phyloP scores from a whole-genome alignment of 805 yeast genomes.

The Pichia cephalocereana region DNA sequence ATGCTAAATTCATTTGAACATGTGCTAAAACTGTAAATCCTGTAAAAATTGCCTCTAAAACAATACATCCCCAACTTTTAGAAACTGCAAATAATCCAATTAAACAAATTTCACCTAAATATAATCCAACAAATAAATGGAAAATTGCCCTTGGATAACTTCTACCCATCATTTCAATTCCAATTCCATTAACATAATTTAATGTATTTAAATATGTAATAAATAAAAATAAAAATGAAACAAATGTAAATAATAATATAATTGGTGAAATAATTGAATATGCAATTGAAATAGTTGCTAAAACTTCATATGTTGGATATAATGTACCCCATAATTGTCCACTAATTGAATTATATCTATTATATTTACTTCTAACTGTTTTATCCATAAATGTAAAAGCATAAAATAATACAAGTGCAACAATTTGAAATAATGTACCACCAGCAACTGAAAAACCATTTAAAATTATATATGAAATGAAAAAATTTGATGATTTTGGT shows the following conservation, averaged over 20 bases:
- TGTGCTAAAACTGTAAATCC: conserved; percentile 64
- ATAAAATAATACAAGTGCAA: conserved; percentile 49
- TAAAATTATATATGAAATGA: conserved; percentile 54
- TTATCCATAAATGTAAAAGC: conserved; percentile 49
- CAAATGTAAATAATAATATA: conserved; percentile 63
- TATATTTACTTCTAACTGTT: conserved; percentile 61
- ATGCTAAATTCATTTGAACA: conserved; percentile 52
- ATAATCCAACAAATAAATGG: conserved; percentile 83
- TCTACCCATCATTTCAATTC: conserved; percentile 68
- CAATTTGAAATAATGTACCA: conserved; percentile 56
- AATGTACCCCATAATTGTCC: conserved; percentile 62
- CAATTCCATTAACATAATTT: conserved; percentile 57
- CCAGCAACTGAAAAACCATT: conserved; percentile 64
- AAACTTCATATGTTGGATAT: conserved; percentile 66
- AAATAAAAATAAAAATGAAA: conserved; percentile 63
- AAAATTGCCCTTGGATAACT: conserved; percentile 83
- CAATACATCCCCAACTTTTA: conserved; percentile 92
- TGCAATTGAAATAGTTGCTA: conserved; percentile 59
- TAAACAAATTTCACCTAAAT: conserved; percentile 78
- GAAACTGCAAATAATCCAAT: conserved; percentile 83
- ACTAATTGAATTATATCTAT: conserved; percentile 45
- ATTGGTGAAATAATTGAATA: conserved; percentile 75
- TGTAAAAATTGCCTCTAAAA: conserved; percentile 58
- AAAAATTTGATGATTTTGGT: conserved; percentile 69
- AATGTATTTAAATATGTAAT: conserved; percentile 73